Evolutionary conservation across 495 filamentous ascomycete species (phyloP), one percentile per base, ranked within the genome.

Genomic region (Xylaria telfairii): DNA sequence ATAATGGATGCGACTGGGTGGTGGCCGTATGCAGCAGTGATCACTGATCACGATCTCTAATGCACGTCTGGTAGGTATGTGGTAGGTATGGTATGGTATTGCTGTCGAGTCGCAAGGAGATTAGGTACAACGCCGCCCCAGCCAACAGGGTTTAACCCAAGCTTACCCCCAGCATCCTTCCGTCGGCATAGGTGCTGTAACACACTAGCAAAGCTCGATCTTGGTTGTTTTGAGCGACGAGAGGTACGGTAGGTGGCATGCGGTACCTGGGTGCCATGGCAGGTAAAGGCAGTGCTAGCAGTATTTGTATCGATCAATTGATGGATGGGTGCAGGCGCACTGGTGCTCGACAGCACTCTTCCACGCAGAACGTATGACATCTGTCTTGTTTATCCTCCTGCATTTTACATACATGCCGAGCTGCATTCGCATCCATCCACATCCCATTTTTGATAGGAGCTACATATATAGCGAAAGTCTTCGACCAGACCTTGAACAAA

Each of bases 31-130:
- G 71, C 67, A 72, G 65, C 62, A 67, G 47, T 66, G 71, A 77
- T 77, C 75, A 70, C 73, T 66, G 71, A 77, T 77, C 75, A 70
- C 73, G 75, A 77, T 77, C 70, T 41, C 68, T 72, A 34, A 70
- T 77, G 75, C 75, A 73, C 44, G 68, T 60, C 47, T 71, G 54
- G 72, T n/a, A n/a, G n/a, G n/a, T n/a, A n/a, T n/a, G n/a, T n/a
- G n/a, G n/a, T n/a, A n/a, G n/a, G n/a, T n/a, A n/a, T n/a, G n/a
- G n/a, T n/a, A n/a, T n/a, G n/a, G n/a, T 74, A 51, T 60, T 68
- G 69, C 73, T 69, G 66, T 61, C 51, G 15, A 54, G 68, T 65
- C 65, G 37, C 41, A 72, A 74, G 21, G 68, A 72, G 72, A 74
- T 71, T 70, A 59, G 53, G 56, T 34, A 59, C 56, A 71, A 72